Evolutionary conservation across 2,329 filamentous ascomycete species (phyloP), one percentile per base, ranked within the genome.

Genomic region (Penicillium sp.): DNA sequence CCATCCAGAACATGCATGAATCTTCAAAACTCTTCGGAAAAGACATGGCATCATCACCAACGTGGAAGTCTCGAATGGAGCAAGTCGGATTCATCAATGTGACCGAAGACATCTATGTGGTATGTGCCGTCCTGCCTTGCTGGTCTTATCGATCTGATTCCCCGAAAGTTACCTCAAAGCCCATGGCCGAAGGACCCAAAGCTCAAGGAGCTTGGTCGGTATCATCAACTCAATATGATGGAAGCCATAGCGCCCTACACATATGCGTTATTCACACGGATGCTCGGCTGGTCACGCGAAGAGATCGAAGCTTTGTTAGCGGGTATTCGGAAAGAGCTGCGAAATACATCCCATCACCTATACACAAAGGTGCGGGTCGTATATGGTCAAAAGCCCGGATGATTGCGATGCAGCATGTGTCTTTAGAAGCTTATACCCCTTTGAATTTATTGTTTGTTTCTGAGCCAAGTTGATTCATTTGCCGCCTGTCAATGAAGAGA

Each of bases 41-140:
- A 55, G 57, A 63, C 10, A 62, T 73, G 58, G 45, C 57, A 11
- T 66, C 72, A 1, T 69, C 69, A 32, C 39, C 63, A 6, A 61
- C 69, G 4, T 73, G 76, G 54, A 74, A 75, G 54, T 65, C 69
- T 9, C 74, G 75, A 45, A 74, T 85, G 58, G 71, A 73, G 7
- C 77, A 79, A 3, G 80, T 75, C 0, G 83, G 83, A 0, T 86
- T 85, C 48, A 67, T 75, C 9, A 79, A 84, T 46, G 77, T 86
- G 0, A 70, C 68, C 0, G 79, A 83, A 59, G 69, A 74, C 1
- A 55, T 78, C 1, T 79, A 74, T 59, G 79, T 77, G 64, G 70
- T 72, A 49, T 18, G 50, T 55, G 7, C 10, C 7, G 13, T 22
- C 3, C 31, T 13, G 5, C 5, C 8, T 13, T 11, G 13, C 24